Base-by-base conservation (phyloP, 2,329 filamentous ascomycete species). In the Diaporthe capsici region DNA sequence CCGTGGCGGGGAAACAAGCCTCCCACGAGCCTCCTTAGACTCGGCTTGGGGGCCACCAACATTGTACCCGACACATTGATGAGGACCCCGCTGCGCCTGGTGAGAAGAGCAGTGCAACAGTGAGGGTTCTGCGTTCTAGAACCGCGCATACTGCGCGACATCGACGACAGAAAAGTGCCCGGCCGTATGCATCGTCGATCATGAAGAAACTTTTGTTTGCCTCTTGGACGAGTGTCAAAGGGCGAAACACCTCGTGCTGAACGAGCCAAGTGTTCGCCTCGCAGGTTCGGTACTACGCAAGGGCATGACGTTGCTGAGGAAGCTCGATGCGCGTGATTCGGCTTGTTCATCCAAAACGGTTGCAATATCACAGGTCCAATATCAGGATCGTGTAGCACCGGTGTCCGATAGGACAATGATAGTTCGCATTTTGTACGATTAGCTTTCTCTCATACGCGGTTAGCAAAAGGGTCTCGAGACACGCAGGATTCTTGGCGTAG, bases 361-460 rank as follows among this genome's bases (percentile, higher is more conserved):
- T 70, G 65, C 49, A 70, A 70, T 55, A 55, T 70, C 47, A 70
- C 34, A 28, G n/a, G 31, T 70, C 49, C 31, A 55, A 53, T 55
- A 70, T 53, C 37, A 55, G 2, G 9, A 12, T 55, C 53, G 34
- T 55, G 65, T 20, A 25, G 65, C 65, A 70, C 47, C 49, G 34
- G n/a, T 28, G 34, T 55, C 65, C 47, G 65, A 53, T 55, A 39
- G 49, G 44, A 70, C 65, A 70, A 55, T 42, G 47, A 42, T 70
- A 39, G 65, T 55, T 70, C 34, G 47, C 65, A 25, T 42, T 51
- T 49, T 55, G 58, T 42, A 39, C 31, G 31, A 51, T 53, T 53
- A 68, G 63, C 22, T 53, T 68, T 53, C 63, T 53, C 22, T 68
- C 47, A 20, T 8, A 68, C 63, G 53, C 34, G 49, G 65, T 42